Base-by-base conservation (phyloP, 2,329 filamentous ascomycete genomes). In the Colletotrichum cereale region DNA sequence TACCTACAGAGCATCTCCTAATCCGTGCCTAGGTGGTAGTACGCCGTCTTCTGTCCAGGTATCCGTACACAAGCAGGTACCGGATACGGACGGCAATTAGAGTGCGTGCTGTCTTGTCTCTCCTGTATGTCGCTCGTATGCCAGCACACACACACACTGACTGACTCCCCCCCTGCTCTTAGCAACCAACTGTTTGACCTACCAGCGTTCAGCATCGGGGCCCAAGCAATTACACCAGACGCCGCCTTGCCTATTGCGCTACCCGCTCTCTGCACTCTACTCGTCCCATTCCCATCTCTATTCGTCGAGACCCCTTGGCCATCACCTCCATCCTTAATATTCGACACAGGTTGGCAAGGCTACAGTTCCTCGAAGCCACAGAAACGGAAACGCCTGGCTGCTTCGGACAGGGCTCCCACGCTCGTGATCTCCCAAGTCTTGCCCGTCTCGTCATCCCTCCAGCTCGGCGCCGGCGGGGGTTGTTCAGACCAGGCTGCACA, bases 301-400 rank as follows among this genome's bases (percentile, higher is more conserved):
- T 62, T 62, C 50, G 50, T 38, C 67, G 24, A 50, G 57, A 67
- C 67, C 67, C 67, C 63, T 38, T 62, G 67, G 24, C 42, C 48
- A 62, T 24, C 38, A 58, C 50, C 66, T 36, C 40, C 50, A 29
- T 60, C 31, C 58, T 67, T 58, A 24, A 53, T 53, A 36, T 60
- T 66, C 29, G 21, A 61, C 31, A 55, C 62, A 71, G 65, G 68
- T 71, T 68, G 68, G 65, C 65, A 62, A 71, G 67, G 68, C 68
- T 71, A 71, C 68, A 58, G n/a, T 7, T 29, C 55, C 55, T 55
- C 52, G 31, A 55, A 62, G 47, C 60, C 56, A 40, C 64, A 58
- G 58, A 58, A 68, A 71, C 64, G 36, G 58, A 71, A 67, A 58
- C 68, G 64, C 63, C 57, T 63, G 57, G 42, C 48, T 62, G 57